These are phyloP conservation scores for Mycena olivaceomarginata DNA, from an alignment of 768 basidiomycete genomes.

Conservation along the genomic window DNA sequence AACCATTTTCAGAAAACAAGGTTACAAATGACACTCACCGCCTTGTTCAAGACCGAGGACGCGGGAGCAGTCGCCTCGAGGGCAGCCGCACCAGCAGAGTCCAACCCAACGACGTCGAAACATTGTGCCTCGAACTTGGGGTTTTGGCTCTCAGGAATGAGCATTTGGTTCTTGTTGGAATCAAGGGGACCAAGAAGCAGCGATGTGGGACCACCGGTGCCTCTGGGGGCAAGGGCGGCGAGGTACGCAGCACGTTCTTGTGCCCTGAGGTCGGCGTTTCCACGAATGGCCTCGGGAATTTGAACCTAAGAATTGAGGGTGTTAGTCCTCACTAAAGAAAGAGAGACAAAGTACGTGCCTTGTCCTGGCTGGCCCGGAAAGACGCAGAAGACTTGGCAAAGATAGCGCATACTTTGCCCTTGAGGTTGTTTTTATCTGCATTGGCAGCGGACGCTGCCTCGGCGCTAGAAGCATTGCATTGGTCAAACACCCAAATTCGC, in stretches of 20 bases:
- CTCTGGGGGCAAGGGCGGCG: background rate
- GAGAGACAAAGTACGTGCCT: background rate
- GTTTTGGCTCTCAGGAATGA: no score
- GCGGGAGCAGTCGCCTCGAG: background rate
- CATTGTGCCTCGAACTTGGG: no score
- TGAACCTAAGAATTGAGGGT: background rate
- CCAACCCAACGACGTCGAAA: no score
- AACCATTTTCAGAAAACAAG: background rate
- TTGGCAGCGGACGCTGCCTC: constrained; percentile 12
- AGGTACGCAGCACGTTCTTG: constrained; percentile 8
- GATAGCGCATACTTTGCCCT: background rate
- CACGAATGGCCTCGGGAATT: constrained; percentile 11
- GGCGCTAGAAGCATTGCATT: background rate
- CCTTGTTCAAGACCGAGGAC: background rate
- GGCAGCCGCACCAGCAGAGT: no score
- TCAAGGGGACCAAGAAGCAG: constrained; percentile 8
- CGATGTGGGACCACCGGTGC: background rate
- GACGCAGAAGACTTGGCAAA: constrained; percentile 3
- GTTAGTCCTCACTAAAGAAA: background rate
- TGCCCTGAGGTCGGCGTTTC: background rate
- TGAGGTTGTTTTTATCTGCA: constrained; percentile 7
- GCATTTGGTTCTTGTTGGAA: background rate
- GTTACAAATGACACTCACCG: background rate
- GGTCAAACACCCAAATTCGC: no score
- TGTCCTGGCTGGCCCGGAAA: background rate